Evolutionary conservation across 2,329 filamentous ascomycete genomes (phyloP).

Genomic region (Didymella arachidicola): DNA sequence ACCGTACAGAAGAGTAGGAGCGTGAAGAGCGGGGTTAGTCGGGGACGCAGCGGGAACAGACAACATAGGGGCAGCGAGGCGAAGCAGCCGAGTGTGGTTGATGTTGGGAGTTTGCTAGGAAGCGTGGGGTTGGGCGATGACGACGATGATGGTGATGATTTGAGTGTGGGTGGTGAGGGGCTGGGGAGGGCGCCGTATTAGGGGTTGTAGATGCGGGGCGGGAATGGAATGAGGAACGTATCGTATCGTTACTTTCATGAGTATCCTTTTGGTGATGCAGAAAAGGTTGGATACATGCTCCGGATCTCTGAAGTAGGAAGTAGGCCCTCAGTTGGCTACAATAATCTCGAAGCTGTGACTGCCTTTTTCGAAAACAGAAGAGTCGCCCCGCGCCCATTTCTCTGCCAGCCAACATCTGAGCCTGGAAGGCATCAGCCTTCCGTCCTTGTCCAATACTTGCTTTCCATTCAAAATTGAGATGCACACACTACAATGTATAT

Average conservation of each 20-base stretch:
- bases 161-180: neutral
- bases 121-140: slow-evolving; percentile 46
- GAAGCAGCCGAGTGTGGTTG: slow-evolving; percentile 27
- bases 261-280: too few relatives aligned
- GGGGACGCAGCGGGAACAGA: slow-evolving; percentile 31
- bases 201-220: neutral
- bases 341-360: neutral
- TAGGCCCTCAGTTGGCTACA: too few relatives aligned
- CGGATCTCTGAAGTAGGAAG: too few relatives aligned
- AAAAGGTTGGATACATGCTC: too few relatives aligned
- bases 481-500: neutral
- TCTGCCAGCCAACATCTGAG: neutral
- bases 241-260: neutral
- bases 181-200: neutral
- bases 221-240: neutral
- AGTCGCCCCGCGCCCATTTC: neutral
- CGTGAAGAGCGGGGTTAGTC: slow-evolving; percentile 34
- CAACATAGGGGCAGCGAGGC: slow-evolving; percentile 26
- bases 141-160: slow-evolving; percentile 31
- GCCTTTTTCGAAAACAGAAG: too few relatives aligned
- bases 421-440: neutral
- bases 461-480: neutral
- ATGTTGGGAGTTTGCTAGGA: slow-evolving; percentile 46
- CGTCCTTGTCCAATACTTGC: neutral
- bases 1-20: slow-evolving; percentile 32